Evolutionary conservation across 148 eudicot genomes (phyloP).

Genomic region (Rhododendron kiyosumense): DNA sequence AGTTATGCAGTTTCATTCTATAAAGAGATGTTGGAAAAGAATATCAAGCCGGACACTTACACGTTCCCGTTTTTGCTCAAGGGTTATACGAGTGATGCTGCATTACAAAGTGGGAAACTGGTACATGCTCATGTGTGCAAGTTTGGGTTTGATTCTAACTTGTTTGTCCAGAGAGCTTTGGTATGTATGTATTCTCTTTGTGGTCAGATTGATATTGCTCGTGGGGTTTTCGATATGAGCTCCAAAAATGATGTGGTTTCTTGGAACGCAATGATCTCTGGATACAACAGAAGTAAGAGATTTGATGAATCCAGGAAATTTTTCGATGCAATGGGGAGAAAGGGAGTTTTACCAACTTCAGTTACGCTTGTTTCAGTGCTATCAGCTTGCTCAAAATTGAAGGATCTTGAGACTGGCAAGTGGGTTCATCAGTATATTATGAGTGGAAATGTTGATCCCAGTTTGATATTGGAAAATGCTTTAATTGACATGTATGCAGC

Average conservation of each 20-base stretch:
- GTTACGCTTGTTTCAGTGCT: conserved; percentile 34
- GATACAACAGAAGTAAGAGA: conserved; percentile 27
- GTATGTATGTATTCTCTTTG: conserved; percentile 21
- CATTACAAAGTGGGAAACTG: conserved; percentile 18
- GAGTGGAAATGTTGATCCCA: conserved; percentile 17
- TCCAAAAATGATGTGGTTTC: conserved; percentile 18
- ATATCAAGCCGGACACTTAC: conserved; percentile 25
- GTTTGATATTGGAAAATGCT: conserved; percentile 28
- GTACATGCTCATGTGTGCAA: conserved; percentile 28
- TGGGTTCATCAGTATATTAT: conserved; percentile 22
- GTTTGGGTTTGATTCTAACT: conserved; percentile 28
- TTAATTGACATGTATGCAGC: conserved; percentile 26
- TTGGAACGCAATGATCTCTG: conserved; percentile 39
- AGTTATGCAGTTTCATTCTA: conserved; percentile 21
- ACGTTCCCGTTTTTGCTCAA: conserved; percentile 34
- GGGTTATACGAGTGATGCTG: conserved; percentile 17
- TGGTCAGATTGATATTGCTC: conserved; percentile 20
- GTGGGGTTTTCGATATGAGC: conserved; percentile 23
- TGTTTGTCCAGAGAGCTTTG: conserved; percentile 21
- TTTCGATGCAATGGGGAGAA: conserved; percentile 28
- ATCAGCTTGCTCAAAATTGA: conserved; percentile 30
- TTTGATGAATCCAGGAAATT: conserved; percentile 30
- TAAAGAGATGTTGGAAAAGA: conserved; percentile 23
- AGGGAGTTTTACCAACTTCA: conserved; percentile 25
- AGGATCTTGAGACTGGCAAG: conserved; percentile 29